Evolutionary conservation across 108 stramenopile genomes (phyloP), one percentile per base, ranked within the genome.

Genomic region (Skeletonema potamos): DNA sequence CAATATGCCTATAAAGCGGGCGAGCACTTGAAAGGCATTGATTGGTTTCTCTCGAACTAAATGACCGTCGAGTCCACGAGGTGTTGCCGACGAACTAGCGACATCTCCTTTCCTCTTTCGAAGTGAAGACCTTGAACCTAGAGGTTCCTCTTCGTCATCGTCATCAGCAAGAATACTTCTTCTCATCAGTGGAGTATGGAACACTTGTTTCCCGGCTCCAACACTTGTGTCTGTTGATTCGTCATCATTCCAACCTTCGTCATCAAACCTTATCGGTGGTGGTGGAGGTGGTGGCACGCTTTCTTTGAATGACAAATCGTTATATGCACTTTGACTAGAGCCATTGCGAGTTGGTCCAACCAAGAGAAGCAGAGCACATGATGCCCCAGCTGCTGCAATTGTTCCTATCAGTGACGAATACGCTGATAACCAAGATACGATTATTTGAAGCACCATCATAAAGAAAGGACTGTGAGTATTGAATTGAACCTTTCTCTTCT

Each of bases 151-250:
- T n/a, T 74, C 79, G 20, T 80, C 79, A 12, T 80, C 79, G 48
- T 80, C 79, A 26, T 80, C 79, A 30, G 44, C 79, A 30, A 80
- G 55, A 30, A 80, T 80, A 22, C 72, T 73, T 37, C 59, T 73
- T 63, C 79, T 37, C 79, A 80, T 80, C 20, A 80, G 32, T 43
- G 79, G 79, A 28, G 79, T 80, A 37, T 72, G 72, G 62, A 80
- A 80, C 12, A 62, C 34, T 36, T 80, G 61, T 64, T 54, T 72
- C n/a, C 72, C 62, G 41, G 62, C 65, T 3, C 67, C 72, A 30
- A 80, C 54, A 54, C 72, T 80, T 10, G 79, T 68, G 36, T 80
- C 79, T 24, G 67, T 67, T 5, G 79, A 80, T 68, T 80, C 71
- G 41, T 79, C 79, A 41, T 80, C 79, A 30, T 72, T 65, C 59